A percentile compares a stretch with the other conserved stretches of the same genome.
These are phyloP conservation scores for Clonostachys rhizophaga DNA, from an alignment of 2,329 filamentous ascomycete genomes.

Conservation along the genomic window DNA sequence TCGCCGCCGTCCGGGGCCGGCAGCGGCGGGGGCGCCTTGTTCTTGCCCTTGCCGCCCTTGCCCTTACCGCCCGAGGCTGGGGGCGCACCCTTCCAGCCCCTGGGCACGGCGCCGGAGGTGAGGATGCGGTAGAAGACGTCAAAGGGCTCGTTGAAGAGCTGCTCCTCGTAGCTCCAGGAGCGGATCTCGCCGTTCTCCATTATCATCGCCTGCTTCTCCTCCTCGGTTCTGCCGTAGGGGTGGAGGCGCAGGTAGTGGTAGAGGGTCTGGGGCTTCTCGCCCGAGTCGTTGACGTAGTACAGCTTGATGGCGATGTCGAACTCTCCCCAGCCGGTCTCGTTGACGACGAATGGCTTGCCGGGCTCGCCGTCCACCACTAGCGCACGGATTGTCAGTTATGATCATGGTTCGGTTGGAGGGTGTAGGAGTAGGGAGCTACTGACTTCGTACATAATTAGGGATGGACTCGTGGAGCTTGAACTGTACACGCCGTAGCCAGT, in stretches of 20 bases:
- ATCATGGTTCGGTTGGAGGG: slow-evolving; percentile 3
- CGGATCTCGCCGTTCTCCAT: slow-evolving; percentile 60
- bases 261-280: slow-evolving; percentile 92
- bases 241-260: slow-evolving; percentile 91
- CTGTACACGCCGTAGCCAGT: slow-evolving; percentile 95
- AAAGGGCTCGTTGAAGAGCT: slow-evolving; percentile 96
- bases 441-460: slow-evolving; percentile 79
- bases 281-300: slow-evolving; percentile 82
- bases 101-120: slow-evolving; percentile 63
- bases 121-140: slow-evolving; percentile 87
- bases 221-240: slow-evolving; percentile 80
- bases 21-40: slow-evolving; percentile 28
- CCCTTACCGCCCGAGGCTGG: slow-evolving; percentile 45
- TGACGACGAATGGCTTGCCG: slow-evolving; percentile 71
- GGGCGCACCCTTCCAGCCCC: slow-evolving; percentile 27
- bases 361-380: slow-evolving; percentile 66
- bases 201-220: slow-evolving; percentile 58
- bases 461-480: slow-evolving; percentile 99
- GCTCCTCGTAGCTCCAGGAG: slow-evolving; percentile 84
- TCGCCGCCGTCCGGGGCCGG: slow-evolving; percentile 36
- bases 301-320: slow-evolving; percentile 96
- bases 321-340: slow-evolving; percentile 95
- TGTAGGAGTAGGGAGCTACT: slow-evolving; percentile 15
- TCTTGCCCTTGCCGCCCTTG: slow-evolving; percentile 44
- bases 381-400: not conserved